Evolutionary conservation across 441 rosid genomes (phyloP).

Genomic region (Capsella rubella): DNA sequence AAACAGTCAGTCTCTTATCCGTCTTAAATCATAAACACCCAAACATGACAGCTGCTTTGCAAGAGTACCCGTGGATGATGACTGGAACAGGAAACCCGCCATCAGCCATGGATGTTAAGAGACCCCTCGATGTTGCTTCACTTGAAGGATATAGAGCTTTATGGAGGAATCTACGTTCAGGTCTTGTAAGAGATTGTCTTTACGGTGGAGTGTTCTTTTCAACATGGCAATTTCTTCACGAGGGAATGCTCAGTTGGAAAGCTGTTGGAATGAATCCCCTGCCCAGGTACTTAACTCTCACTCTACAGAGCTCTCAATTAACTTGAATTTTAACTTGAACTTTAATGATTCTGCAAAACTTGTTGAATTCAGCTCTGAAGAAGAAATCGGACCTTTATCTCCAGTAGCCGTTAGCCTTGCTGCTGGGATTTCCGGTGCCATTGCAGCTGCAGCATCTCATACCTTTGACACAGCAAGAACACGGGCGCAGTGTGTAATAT

Average conservation of each 20-base stretch:
- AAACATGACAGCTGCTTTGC: constrained; percentile 67
- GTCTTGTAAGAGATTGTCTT: constrained; percentile 74
- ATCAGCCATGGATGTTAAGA: constrained; percentile 67
- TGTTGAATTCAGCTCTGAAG: constrained; percentile 60
- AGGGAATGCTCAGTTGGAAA: constrained; percentile 83
- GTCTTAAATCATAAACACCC: constrained; percentile 70
- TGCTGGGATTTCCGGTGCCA: constrained; percentile 87
- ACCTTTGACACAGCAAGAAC: constrained; percentile 88
- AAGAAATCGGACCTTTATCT: constrained; percentile 79
- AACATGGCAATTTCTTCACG: constrained; percentile 84
- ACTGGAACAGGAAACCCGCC: constrained; percentile 94
- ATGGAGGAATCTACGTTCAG: constrained; percentile 83
- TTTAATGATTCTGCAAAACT: neutral
- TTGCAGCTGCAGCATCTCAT: constrained; percentile 97
- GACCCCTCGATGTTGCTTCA: constrained; percentile 64
- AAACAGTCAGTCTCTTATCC: constrained; percentile 72
- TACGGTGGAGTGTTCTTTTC: constrained; percentile 86
- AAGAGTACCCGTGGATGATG: constrained; percentile 94
- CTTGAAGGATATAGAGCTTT: constrained; percentile 82
- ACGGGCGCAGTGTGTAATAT: constrained; percentile 79
- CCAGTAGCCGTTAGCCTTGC: constrained; percentile 73
- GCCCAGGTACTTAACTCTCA: constrained; percentile 63
- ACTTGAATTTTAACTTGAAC: neutral
- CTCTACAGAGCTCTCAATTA: neutral
- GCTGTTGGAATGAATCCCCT: constrained; percentile 84